phyloP scores from a whole-genome alignment of 179 eudicot genomes.

The Beta lomatogona region DNA sequence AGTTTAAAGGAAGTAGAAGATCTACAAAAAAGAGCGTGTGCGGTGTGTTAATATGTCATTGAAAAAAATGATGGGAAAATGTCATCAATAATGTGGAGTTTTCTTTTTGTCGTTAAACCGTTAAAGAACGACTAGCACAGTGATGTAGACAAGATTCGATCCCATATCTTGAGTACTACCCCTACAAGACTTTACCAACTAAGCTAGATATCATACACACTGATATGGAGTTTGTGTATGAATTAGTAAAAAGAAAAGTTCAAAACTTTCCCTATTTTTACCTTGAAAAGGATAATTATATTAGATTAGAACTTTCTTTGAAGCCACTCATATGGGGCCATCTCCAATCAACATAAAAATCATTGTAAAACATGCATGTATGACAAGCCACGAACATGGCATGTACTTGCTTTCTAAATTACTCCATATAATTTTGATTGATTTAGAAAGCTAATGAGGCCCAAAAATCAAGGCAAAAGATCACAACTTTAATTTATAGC shows the following conservation, averaged over 20 bases:
- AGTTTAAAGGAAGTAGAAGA: not conserved
- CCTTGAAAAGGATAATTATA: too few relatives aligned
- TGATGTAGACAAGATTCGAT: too few relatives aligned
- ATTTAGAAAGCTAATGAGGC: not conserved
- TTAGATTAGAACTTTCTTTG: constrained; percentile 27
- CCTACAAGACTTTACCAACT: too few relatives aligned
- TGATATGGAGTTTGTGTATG: constrained; percentile 1
- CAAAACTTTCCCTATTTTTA: not conserved
- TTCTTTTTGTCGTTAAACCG: too few relatives aligned
- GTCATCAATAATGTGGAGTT: too few relatives aligned
- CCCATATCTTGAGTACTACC: too few relatives aligned
- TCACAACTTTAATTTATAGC: constrained; percentile 8
- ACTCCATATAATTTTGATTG: constrained; percentile 23
- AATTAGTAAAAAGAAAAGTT: not conserved
- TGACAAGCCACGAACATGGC: not conserved
- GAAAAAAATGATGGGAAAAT: too few relatives aligned
- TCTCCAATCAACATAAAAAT: constrained; percentile 8
- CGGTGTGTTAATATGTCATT: too few relatives aligned
- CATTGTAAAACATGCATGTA: not conserved
- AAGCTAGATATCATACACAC: too few relatives aligned
- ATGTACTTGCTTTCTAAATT: constrained; percentile 31
- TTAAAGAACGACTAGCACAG: too few relatives aligned
- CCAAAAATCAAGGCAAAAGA: not conserved
- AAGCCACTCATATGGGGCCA: constrained; percentile 39
- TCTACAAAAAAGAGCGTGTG: not conserved